Conservation (phyloP, 768 basidiomycete species). For the Hericium rajendrae region DNA sequence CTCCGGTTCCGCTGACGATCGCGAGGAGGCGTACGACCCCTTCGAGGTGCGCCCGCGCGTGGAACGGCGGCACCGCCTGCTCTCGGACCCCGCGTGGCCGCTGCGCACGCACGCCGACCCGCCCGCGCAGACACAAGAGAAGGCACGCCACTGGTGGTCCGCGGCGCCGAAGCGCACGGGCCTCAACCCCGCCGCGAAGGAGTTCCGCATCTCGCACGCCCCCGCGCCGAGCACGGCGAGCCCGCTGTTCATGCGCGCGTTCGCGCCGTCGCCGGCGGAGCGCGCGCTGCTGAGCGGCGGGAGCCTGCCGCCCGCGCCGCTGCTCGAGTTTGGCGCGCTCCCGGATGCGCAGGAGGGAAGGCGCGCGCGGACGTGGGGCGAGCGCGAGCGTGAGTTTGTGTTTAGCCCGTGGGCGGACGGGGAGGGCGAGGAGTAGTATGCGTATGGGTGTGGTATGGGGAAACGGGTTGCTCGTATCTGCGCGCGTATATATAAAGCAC, state of each 20-base stretch:
- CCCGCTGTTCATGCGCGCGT: conserved; percentile 47
- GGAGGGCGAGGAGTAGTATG: conserved; percentile 23
- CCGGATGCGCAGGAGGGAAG: conserved; percentile 6
- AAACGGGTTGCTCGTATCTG: not conserved
- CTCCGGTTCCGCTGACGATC: conserved; percentile 18
- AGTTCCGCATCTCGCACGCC: conserved; percentile 47
- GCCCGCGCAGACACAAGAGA: conserved; percentile 3
- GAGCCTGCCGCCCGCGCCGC: conserved; percentile 68
- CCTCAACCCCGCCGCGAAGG: conserved; percentile 82
- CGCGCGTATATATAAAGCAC: not conserved
- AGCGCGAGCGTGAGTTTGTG: conserved; percentile 51
- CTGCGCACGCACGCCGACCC: conserved; percentile 15
- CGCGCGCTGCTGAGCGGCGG: conserved; percentile 72
- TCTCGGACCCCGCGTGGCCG: conserved; percentile 16
- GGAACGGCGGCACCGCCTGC: conserved; percentile 17
- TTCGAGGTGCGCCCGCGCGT: conserved; percentile 34
- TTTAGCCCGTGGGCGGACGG: conserved; percentile 84
- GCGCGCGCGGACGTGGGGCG: conserved; percentile 55
- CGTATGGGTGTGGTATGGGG: not conserved
- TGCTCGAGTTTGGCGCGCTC: conserved; percentile 39
- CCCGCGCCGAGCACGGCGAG: conserved; percentile 5
- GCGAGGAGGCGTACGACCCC: conserved; percentile 32
- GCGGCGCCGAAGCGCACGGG: conserved; percentile 45
- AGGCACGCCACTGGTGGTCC: conserved; percentile 2
- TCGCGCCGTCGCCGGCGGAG: conserved; percentile 83